Base-by-base conservation (phyloP, 2,329 filamentous ascomycete species). In the Emmonsia crescens region DNA sequence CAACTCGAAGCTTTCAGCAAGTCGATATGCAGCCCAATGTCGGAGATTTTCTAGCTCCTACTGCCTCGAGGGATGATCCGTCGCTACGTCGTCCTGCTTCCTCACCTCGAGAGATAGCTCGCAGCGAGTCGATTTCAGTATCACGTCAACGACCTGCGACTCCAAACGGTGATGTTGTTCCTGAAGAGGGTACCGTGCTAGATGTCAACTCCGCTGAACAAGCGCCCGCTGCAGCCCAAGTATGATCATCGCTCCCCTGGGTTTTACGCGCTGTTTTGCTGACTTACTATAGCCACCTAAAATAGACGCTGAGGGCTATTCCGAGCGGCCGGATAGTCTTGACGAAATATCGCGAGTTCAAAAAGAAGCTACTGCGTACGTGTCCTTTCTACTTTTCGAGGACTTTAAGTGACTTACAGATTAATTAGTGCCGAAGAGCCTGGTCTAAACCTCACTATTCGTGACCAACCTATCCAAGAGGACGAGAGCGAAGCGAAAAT, bases 401-500 rank as follows among this genome's bases (percentile, higher is more conserved):
- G 29, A 14, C 6, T 40, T 24, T 29, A 6, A 40, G 14, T 42
- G 19, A 56, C 64, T 72, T 60, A 73, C 57, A n/a, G 46, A 57
- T 56, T 58, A 19, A 60, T 33, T 62, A 78, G 72, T 38, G 55
- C 70, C 62, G 78, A 80, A 44, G 78, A 79, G 42, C 69, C 74
- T 10, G 72, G 74, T 21, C 69, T 79, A 60, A 80, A 79, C 61
- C 66, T 80, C 59, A 78, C 75, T 16, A 80, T 80, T 56, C 72
- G 78, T 38, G 78, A 79, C 57, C 72, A 79, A 61, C 78, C 78
- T 1, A 80, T 80, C 55, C 74, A 76, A 29, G 78, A 80, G 69
- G 78, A 80, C 66, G 77, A 79, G 63, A 73, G 70, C 57, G 77
- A 79, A 67, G 78, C 78, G n/a, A 75, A 78, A 66, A 71, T 74